These are phyloP conservation scores for Cyclanthera cordifolia DNA, from an alignment of 306 rosid species.

Conservation along the genomic window DNA sequence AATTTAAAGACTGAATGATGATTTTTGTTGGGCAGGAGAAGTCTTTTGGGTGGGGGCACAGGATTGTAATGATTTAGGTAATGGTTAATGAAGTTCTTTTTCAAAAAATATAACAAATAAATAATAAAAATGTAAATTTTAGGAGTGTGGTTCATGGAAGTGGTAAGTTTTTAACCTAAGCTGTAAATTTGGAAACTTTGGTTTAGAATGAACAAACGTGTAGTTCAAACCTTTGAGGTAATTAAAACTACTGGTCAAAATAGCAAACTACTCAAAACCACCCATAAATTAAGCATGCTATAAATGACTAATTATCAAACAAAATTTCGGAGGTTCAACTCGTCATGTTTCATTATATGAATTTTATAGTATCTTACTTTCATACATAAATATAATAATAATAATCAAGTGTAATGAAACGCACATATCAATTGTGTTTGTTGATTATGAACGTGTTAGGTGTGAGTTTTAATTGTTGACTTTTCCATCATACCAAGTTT, in stretches of 20 bases:
- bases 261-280: neutral
- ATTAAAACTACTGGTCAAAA: too few species aligned
- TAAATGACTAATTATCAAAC: neutral
- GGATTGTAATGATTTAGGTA: too few species aligned
- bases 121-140: neutral
- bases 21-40: too few species aligned
- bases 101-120: too few species aligned
- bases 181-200: neutral
- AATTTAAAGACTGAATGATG: too few species aligned
- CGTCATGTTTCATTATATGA: neutral
- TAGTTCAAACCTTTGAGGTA: too few species aligned
- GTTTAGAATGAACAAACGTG: neutral
- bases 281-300: neutral
- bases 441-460: slow-evolving; percentile 7
- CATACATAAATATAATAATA: neutral
- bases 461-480: neutral
- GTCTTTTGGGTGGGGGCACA: too few species aligned
- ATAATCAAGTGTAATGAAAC: neutral
- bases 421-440: neutral
- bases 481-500: neutral
- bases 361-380: neutral
- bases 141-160: neutral
- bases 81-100: too few species aligned
- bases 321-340: neutral
- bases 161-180: neutral